Percentiles rank a stretch among this genome's conserved stretches.
These are phyloP conservation scores for Myrica gale DNA, from an alignment of 306 rosid species.

Conservation along the genomic window DNA sequence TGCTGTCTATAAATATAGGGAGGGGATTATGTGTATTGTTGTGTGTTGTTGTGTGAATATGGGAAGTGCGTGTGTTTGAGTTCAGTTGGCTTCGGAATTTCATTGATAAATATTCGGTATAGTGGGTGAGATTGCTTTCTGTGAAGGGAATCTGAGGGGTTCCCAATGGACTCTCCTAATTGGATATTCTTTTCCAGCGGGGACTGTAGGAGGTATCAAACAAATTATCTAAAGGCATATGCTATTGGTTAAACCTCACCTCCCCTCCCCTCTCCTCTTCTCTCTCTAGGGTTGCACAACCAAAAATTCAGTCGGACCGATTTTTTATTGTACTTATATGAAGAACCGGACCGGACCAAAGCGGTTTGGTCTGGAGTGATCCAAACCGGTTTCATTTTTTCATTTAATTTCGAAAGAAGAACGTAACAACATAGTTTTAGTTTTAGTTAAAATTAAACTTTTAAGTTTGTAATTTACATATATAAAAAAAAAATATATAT, in stretches of 20 bases:
- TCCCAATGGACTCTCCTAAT: slow-evolving; percentile 2
- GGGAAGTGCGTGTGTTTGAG: slow-evolving; percentile 6
- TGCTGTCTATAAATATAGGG: not conserved
- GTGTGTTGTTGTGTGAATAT: slow-evolving; percentile 17
- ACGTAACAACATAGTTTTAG: no score
- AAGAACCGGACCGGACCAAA: no score
- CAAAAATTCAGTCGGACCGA: no score
- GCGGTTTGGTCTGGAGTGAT: no score
- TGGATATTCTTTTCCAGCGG: slow-evolving; percentile 53
- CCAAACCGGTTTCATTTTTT: no score
- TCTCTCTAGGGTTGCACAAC: no score
- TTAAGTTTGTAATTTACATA: no score
- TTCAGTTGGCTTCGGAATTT: not conserved
- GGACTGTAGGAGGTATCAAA: slow-evolving; percentile 37
- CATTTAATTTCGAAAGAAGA: no score
- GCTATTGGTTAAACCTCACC: slow-evolving; percentile 15
- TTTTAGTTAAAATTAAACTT: no score
- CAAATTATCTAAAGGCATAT: slow-evolving; percentile 39
- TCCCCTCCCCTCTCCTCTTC: not conserved
- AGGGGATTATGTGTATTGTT: not conserved
- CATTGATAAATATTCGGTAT: not conserved
- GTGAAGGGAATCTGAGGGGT: slow-evolving; percentile 28
- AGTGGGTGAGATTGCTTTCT: not conserved
- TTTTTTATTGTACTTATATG: no score
- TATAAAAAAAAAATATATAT: no score